phyloP scores from a whole-genome alignment of 805 yeast genomes.

The Saturnispora halmiae region DNA sequence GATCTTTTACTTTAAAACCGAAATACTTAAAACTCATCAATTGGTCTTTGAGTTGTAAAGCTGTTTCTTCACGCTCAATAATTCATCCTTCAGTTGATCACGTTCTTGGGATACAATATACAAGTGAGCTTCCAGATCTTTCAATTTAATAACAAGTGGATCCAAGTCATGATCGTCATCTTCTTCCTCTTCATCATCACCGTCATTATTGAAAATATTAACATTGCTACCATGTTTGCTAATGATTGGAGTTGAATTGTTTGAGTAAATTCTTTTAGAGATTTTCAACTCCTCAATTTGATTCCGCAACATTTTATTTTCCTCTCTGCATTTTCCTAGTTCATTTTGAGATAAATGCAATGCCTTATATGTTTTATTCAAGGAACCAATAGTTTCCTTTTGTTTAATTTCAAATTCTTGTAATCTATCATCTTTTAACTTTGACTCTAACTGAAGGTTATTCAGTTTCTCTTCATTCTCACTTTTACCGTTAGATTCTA shows the following conservation, averaged over 20 bases:
- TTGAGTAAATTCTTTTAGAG: conserved; percentile 20
- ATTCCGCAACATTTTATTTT: conserved; percentile 44
- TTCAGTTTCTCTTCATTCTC: not conserved
- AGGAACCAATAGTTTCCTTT: conserved; percentile 60
- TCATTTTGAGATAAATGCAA: conserved; percentile 67
- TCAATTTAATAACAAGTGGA: conserved; percentile 65
- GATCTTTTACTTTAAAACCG: too few species aligned
- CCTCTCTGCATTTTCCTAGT: conserved; percentile 47
- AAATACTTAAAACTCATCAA: too few species aligned
- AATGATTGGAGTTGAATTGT: conserved; percentile 5
- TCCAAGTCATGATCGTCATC: conserved; percentile 31
- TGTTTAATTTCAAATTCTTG: conserved; percentile 52
- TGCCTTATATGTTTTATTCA: conserved; percentile 68
- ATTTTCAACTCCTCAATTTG: conserved; percentile 65
- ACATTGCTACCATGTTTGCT: not conserved
- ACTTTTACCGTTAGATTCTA: not conserved
- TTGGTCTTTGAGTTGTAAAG: conserved; percentile 24
- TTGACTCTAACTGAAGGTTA: conserved; percentile 28
- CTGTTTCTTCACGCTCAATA: conserved; percentile 50
- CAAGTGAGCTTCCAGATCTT: conserved; percentile 78
- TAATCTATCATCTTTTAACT: conserved; percentile 19
- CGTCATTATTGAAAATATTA: not conserved
- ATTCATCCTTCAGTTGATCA: conserved; percentile 62
- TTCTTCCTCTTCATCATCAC: conserved; percentile 14
- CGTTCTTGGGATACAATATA: conserved; percentile 76